phyloP scores from a whole-genome alignment of 345 rosid genomes.

The Barbarea vulgaris region DNA sequence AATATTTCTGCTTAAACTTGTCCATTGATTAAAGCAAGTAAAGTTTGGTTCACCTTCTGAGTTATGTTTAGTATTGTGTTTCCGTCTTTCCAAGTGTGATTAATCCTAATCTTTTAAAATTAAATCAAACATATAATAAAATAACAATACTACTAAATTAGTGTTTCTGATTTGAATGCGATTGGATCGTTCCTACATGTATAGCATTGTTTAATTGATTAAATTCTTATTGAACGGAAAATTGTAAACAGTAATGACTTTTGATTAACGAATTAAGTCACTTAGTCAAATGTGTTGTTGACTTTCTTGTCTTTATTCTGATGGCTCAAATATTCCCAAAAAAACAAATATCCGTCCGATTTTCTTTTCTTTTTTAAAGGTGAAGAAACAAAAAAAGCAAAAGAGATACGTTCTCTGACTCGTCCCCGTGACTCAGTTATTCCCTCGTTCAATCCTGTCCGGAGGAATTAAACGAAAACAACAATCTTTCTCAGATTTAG shows the following conservation, averaged over 20 bases:
- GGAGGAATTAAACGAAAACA: constrained; percentile 10
- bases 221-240: background rate
- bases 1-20: background rate
- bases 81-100: background rate
- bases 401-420: constrained; percentile 34
- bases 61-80: background rate
- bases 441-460: constrained; percentile 22
- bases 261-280: constrained; percentile 8
- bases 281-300: constrained; percentile 26
- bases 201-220: background rate
- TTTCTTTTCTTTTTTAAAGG: background rate
- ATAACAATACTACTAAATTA: background rate
- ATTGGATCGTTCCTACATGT: constrained; percentile 3
- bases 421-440: constrained; percentile 38
- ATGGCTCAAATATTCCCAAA: constrained; percentile 17
- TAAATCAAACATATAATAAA: background rate
- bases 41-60: constrained; percentile 1
- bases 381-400: background rate
- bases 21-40: background rate
- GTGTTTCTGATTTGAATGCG: background rate
- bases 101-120: no score
- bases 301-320: constrained; percentile 22
- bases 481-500: constrained; percentile 29
- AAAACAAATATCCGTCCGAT: constrained; percentile 27
- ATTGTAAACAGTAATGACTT: background rate